These are phyloP conservation scores for Saccharum hybrid DNA, from an alignment of 202 grass and related monocot genomes.

Conservation along the genomic window DNA sequence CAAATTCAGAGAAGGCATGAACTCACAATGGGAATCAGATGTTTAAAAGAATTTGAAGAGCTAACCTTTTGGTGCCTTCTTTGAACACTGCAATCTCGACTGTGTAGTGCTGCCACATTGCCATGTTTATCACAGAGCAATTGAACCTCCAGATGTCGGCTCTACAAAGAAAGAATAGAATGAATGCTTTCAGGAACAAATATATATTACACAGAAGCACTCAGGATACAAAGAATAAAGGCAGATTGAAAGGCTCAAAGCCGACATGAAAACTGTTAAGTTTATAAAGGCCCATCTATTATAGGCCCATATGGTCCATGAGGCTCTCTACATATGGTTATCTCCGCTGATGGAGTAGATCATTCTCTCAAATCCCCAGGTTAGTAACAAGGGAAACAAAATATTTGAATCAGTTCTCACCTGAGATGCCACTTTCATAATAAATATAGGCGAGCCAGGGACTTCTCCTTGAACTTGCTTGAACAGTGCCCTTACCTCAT, in stretches of 20 bases:
- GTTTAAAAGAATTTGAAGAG: background rate
- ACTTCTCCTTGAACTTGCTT: conserved; percentile 99
- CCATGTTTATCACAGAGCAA: conserved; percentile 93
- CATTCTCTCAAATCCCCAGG: too few species aligned
- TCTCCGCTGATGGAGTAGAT: too few species aligned
- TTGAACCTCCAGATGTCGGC: conserved; percentile 98
- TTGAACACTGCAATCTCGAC: conserved; percentile 99
- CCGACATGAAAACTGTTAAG: background rate
- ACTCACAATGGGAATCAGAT: conserved; percentile 33
- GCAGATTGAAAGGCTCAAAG: conserved; percentile 5
- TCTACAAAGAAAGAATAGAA: conserved; percentile 61
- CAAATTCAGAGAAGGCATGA: conserved; percentile 17
- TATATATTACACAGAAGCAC: conserved; percentile 16
- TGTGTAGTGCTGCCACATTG: conserved; percentile 95
- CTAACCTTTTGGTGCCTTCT: conserved; percentile 97
- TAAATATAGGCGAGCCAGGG: conserved; percentile 98
- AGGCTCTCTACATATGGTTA: too few species aligned
- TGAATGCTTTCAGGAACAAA: conserved; percentile 41
- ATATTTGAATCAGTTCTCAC: conserved; percentile 51
- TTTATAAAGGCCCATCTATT: too few species aligned
- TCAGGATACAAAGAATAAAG: conserved; percentile 34
- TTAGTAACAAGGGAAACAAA: conserved; percentile 18
- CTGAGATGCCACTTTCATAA: conserved; percentile 99
- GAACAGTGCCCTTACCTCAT: conserved; percentile 94
- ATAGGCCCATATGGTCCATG: too few species aligned